Conservation (phyloP, 371 early-diverging fungal genomes). For the Apophysomyces elegans region DNA sequence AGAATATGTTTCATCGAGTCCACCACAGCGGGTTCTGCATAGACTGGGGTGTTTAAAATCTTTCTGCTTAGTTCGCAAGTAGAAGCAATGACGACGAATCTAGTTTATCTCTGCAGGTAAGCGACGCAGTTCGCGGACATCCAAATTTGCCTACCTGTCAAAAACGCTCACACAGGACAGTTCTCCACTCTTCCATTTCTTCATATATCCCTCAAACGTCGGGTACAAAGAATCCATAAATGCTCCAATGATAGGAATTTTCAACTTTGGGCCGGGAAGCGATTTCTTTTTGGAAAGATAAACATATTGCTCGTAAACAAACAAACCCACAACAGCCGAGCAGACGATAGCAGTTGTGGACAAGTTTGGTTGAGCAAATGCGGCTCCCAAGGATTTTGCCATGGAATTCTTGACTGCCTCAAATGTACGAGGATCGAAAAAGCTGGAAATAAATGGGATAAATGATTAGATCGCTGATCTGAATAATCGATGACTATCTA, state of each 20-base stretch:
- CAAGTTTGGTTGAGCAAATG: slow-evolving; percentile 24
- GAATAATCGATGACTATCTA: too few relatives aligned
- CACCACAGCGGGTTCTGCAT: slow-evolving; percentile 50
- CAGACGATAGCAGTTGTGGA: slow-evolving; percentile 49
- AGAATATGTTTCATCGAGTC: slow-evolving; percentile 56
- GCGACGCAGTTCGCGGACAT: neutral
- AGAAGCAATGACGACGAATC: slow-evolving; percentile 59
- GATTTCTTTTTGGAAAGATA: slow-evolving; percentile 55
- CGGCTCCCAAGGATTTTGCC: slow-evolving; percentile 10
- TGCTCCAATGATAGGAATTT: slow-evolving; percentile 59
- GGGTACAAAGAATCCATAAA: slow-evolving; percentile 58
- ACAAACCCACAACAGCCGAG: slow-evolving; percentile 48
- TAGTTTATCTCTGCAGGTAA: slow-evolving; percentile 15
- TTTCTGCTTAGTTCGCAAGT: slow-evolving; percentile 56
- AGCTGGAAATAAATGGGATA: slow-evolving; percentile 16
- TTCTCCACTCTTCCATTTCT: slow-evolving; percentile 60
- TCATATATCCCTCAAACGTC: slow-evolving; percentile 59
- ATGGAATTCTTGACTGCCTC: slow-evolving; percentile 50
- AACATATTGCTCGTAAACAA: slow-evolving; percentile 56
- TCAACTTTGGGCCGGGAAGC: slow-evolving; percentile 53
- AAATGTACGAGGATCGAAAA: slow-evolving; percentile 51
- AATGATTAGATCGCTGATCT: slow-evolving; percentile 44
- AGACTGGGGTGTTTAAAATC: slow-evolving; percentile 52
- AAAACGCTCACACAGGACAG: slow-evolving; percentile 59
- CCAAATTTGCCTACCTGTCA: slow-evolving; percentile 39